phyloP scores from a whole-genome alignment of 2,329 filamentous ascomycete genomes.

The Cladosporium sp. region DNA sequence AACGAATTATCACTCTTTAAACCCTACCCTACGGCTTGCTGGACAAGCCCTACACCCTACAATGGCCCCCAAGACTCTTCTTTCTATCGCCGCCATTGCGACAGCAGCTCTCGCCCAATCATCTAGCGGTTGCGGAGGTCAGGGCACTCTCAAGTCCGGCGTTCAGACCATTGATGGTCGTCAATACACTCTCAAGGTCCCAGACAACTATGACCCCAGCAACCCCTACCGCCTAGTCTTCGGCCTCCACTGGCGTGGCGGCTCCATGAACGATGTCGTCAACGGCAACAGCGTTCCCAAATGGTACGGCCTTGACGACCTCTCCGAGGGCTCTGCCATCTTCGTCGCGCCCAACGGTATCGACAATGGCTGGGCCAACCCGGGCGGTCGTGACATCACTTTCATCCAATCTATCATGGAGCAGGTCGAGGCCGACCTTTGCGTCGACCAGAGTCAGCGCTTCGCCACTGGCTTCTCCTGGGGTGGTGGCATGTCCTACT shows the following conservation, averaged over 20 bases:
- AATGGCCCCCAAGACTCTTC: slow-evolving; percentile 14
- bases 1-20: neutral
- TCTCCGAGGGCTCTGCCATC: slow-evolving; percentile 16
- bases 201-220: slow-evolving; percentile 17
- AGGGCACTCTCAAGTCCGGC: slow-evolving; percentile 7
- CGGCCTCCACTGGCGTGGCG: slow-evolving; percentile 17
- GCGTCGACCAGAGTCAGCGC: slow-evolving; percentile 11
- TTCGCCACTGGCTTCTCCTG: slow-evolving; percentile 2
- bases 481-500: slow-evolving; percentile 17
- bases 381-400: slow-evolving; percentile 6
- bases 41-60: slow-evolving; percentile 7
- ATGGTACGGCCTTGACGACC: slow-evolving; percentile 16
- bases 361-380: slow-evolving; percentile 15
- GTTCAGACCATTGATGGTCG: slow-evolving; percentile 7
- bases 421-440: slow-evolving; percentile 18
- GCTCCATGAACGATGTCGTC: slow-evolving; percentile 15
- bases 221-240: slow-evolving; percentile 16
- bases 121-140: slow-evolving; percentile 3
- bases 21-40: slow-evolving; percentile 1
- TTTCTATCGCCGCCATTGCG: slow-evolving; percentile 9
- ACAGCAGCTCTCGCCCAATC: slow-evolving; percentile 13
- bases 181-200: slow-evolving; percentile 18
- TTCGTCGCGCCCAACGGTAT: slow-evolving; percentile 16
- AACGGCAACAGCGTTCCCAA: slow-evolving; percentile 14
- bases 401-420: slow-evolving; percentile 18